Base-by-base conservation (phyloP, 306 rosid genomes). In the Ormosia emarginata region DNA sequence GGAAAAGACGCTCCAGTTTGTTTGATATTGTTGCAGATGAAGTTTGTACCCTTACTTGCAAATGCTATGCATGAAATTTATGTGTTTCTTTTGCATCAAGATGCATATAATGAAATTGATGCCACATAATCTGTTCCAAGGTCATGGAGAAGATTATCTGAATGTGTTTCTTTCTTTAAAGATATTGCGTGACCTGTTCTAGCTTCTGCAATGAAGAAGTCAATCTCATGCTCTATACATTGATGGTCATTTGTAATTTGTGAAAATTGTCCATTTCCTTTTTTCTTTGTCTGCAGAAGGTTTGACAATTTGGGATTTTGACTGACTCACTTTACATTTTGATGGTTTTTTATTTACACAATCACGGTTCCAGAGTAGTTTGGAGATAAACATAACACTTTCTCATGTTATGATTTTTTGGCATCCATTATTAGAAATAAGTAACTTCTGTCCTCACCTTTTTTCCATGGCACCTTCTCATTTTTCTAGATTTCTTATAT, bases 1-100 rank as follows among this genome's bases (percentile, higher is more conserved):
- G 97, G 80, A 95, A 95, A 75, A 88, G 98, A 86, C 99, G 99
- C 46, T 92, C 99, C 85, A 95, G 99, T 90, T 81, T 95, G 82
- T 95, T 95, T 74, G 99, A 95, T 84, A 95, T 95, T 43, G 82
- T 92, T 8, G 92, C 97, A 56, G 99, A 93, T 82, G 98, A 95
- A 77, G 99, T 93, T 81, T 89, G 95, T 92, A 71, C 82, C 62
- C 70, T 71, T 86, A 44, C 83, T 52, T 83, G 69, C 49, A 66
- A 66, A 61, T 81, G 9, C 66, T 62, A 12, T 72, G 64, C 72
- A 63, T 58, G 50, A 52, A 65, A 77, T 39, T 24, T 24, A 37
- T 83, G 36, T 53, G 17, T 65, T 75, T 68, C 11, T 49, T 14
- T 78, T 17, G 7, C 83, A 11, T 84, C 50, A 40, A 33, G 8